Base-by-base conservation (phyloP, 305 asterid species). In the Fraxinus platypoda region DNA sequence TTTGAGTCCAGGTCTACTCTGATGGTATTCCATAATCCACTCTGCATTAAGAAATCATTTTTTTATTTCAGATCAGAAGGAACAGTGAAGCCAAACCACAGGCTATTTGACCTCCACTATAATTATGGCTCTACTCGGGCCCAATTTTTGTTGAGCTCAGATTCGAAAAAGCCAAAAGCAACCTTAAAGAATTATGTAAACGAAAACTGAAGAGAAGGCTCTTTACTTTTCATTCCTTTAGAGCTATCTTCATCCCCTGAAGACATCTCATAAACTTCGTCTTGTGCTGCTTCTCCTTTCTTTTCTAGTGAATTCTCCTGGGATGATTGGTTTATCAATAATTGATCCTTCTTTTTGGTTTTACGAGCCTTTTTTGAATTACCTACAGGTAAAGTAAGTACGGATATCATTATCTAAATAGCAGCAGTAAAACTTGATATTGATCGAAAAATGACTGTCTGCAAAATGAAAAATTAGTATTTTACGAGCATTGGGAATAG, bases 221-320 rank as follows among this genome's bases (percentile, higher is more conserved):
- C 35, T 97, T 41, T 93, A 96, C 99, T 94, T 90, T 83, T 90
- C 98, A 94, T 90, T 90, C 99, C 99, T 85, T 86, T 91, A 0
- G 93, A 89, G 84, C 77, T 80, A 81, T 91, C 94, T 84, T 96
- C 98, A 64, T 93, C 98, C 33, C 98, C 98, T 6, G 98, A 94
- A 79, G 95, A 91, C 85, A 96, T 90, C 87, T 91, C 89, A 88
- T 90, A 91, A n/a, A 89, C 88, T 77, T 91, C 98, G 75, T 89
- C 90, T 77, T 83, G 91, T 43, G 57, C 82, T 79, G 79, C 81
- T 74, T 85, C 88, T 80, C 57, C 89, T 80, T 75, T 88, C 80
- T 85, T 91, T 76, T 83, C 88, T 38, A 71, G 79, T 12, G 84
- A 64, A 81, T 74, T 77, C 73, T 79, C 86, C 41, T 89, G 82